Conservation (phyloP, 495 filamentous ascomycete species). For the Penicillium turbatum region DNA sequence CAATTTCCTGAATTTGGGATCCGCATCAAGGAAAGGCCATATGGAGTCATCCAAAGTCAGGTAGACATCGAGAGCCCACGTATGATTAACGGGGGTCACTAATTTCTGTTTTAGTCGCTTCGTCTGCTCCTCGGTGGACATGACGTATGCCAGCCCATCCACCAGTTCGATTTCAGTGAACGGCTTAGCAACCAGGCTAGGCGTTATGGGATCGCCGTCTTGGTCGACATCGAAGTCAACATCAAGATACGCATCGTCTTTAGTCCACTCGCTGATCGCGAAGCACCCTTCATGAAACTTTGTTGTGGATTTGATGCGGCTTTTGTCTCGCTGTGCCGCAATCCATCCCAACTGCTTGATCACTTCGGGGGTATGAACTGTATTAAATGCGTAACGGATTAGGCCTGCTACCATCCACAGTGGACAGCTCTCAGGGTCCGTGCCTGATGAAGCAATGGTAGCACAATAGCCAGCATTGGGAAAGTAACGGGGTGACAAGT, state of each 20-base stretch:
- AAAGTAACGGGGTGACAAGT: slow-evolving; percentile 1
- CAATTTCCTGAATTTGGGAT: not conserved
- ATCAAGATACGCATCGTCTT: not conserved
- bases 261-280: not conserved
- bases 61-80: not conserved
- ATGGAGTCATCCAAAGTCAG: not conserved
- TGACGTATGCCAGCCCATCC: not conserved
- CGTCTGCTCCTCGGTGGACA: not conserved
- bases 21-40: not conserved
- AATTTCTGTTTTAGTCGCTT: not conserved
- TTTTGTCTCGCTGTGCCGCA: not conserved
- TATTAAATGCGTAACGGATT: not conserved
- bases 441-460: not conserved
- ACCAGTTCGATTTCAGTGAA: not conserved
- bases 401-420: not conserved
- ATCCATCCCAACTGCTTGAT: not conserved
- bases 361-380: not conserved
- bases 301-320: not conserved
- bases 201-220: not conserved
- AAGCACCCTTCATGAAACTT: not conserved
- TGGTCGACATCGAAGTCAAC: not conserved
- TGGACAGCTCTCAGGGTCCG: not conserved
- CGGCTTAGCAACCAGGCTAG: not conserved
- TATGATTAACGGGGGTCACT: not conserved
- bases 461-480: slow-evolving; percentile 5